A percentile compares a stretch with the other conserved stretches of the same genome.
phyloP scores from a whole-genome alignment of 2,329 filamentous ascomycete species.

The Cladosporium sphaerospermum region DNA sequence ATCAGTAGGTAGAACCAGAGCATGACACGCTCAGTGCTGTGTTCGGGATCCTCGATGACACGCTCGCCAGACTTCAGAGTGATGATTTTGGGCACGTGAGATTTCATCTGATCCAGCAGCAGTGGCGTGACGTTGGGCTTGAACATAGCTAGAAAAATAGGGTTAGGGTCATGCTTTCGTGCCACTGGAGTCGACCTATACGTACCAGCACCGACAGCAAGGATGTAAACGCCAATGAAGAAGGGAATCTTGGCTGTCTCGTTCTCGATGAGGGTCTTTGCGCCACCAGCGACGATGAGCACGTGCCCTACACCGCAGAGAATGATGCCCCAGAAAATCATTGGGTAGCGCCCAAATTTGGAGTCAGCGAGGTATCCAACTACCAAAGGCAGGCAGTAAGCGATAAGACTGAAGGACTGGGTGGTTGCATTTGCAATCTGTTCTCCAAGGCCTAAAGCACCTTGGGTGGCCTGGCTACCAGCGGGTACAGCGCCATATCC shows the following conservation, averaged over 20 bases:
- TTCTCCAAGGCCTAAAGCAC: constrained; percentile 52
- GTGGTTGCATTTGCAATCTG: constrained; percentile 46
- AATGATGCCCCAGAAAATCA: constrained; percentile 17
- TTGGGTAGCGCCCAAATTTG: constrained; percentile 16
- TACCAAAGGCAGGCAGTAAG: constrained; percentile 49
- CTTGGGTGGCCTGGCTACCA: constrained; percentile 35
- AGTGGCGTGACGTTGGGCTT: constrained; percentile 64
- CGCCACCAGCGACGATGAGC: constrained; percentile 39
- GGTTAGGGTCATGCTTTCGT: constrained; percentile 41
- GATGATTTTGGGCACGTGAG: constrained; percentile 28
- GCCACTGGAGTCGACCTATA: constrained; percentile 59
- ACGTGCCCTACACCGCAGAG: constrained; percentile 18
- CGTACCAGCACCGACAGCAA: constrained; percentile 61
- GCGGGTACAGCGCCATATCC: constrained; percentile 27
- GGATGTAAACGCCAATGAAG: constrained; percentile 54
- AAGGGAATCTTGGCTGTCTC: constrained; percentile 11
- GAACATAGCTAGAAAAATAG: constrained; percentile 67
- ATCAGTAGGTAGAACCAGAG: constrained; percentile 66
- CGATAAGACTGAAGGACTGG: constrained; percentile 41
- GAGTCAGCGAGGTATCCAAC: constrained; percentile 19
- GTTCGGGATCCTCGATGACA: constrained; percentile 41
- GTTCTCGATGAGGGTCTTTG: constrained; percentile 37
- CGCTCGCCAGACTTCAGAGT: constrained; percentile 35
- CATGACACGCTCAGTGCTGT: constrained; percentile 42
- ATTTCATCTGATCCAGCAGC: constrained; percentile 41